These are phyloP conservation scores for Acanthamoeba castellanii DNA, from an alignment of 208 protist species.

Conservation along the genomic window DNA sequence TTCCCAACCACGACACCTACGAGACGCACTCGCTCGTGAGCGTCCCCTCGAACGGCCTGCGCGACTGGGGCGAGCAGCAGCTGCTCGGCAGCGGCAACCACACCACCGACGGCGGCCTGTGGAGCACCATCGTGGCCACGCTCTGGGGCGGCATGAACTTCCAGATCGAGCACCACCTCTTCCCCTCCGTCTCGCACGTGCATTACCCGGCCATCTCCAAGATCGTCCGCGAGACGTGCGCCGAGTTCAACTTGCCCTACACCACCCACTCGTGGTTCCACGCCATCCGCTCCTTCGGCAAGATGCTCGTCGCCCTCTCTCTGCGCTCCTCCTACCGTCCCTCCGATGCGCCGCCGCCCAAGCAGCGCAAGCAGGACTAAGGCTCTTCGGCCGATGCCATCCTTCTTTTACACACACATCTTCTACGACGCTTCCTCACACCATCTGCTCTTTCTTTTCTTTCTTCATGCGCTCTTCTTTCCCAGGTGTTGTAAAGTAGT, in stretches of 20 bases:
- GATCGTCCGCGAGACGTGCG: conserved; percentile 29
- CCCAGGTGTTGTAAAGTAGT: too few species aligned
- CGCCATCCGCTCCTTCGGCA: conserved; percentile 48
- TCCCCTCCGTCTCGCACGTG: conserved; percentile 44
- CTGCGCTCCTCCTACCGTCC: conserved; percentile 32
- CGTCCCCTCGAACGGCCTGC: background rate
- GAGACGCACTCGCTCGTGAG: conserved; percentile 39
- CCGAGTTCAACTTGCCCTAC: conserved; percentile 57
- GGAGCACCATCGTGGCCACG: conserved; percentile 82
- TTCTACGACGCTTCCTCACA: background rate
- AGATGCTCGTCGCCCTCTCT: background rate
- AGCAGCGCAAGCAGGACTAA: conserved; percentile 70
- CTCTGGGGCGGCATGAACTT: conserved; percentile 75
- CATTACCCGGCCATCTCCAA: conserved; percentile 58
- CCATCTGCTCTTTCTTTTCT: too few species aligned
- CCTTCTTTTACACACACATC: background rate
- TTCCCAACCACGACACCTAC: conserved; percentile 68
- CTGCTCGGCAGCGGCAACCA: conserved; percentile 67
- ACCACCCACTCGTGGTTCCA: conserved; percentile 72
- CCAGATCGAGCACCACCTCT: conserved; percentile 75
- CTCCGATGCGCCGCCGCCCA: conserved; percentile 25
- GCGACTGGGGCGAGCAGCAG: conserved; percentile 74
- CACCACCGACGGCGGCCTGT: conserved; percentile 55
- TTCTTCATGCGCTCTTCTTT: too few species aligned
- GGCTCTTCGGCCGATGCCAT: background rate